Base-by-base conservation (phyloP, 2,329 filamentous ascomycete genomes). In the Aspergillus sergii region DNA sequence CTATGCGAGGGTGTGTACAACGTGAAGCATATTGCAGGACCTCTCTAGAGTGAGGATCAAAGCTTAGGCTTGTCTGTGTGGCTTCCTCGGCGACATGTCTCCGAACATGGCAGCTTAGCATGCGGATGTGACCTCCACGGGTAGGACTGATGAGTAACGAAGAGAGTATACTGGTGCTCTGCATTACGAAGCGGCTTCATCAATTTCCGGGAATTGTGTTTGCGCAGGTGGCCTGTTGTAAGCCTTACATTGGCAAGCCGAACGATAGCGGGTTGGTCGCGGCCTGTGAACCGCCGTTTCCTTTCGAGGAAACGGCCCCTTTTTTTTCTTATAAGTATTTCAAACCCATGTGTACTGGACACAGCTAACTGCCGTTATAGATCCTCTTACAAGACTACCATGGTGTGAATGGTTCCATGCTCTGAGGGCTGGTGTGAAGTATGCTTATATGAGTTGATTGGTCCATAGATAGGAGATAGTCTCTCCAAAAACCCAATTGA, bases 31-130 rank as follows among this genome's bases (percentile, higher is more conserved):
- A 50, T 76, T 71, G 79, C 80, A 85, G 92, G 92, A 93, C 91
- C 91, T 93, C 92, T 93, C 91, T 88, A 77, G 89, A 86, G 91
- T 93, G 93, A 91, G 91, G 83, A 89, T 96, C 92, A 96, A 93
- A 93, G 92, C 84, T 89, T 93, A 83, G 92, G 86, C 92, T 94
- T 94, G 91, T 94, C 92, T 82, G 85, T 59, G 36, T 60, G 82
- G 70, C 73, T 74, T 58, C 45, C 60, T 51, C 68, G 59, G 32
- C 63, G 67, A 56, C 32, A 48, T 43, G 41, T 46, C 50, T 54
- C 68, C 58, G 26, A 56, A 48, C 30, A n/a, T 26, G 19, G 9
- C 51, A 51, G 53, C 45, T 58, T 51, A 30, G 10, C 45, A 53
- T n/a, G 39, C 51, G 41, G 46, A 48, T 45, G 48, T 54, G 60